phyloP scores from a whole-genome alignment of 139 green algal species.

The Desmodesmus armatus region DNA sequence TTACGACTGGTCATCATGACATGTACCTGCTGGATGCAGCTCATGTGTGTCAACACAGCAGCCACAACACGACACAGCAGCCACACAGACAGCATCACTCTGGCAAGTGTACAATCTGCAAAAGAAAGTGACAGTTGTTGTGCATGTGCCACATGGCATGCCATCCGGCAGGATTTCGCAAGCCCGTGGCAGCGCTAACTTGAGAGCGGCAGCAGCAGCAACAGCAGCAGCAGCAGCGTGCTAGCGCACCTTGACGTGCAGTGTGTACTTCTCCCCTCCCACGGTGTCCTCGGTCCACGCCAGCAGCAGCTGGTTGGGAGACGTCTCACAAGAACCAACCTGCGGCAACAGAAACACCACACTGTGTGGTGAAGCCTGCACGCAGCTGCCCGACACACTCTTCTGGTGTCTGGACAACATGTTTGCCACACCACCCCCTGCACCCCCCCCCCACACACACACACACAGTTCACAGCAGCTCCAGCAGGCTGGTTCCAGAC shows the following conservation, averaged over 20 bases:
- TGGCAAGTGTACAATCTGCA: too few species aligned
- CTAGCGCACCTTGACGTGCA: constrained; percentile 76
- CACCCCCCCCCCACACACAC: background rate
- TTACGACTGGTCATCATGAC: too few species aligned
- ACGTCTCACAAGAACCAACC: constrained; percentile 52
- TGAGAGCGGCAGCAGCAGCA: too few species aligned
- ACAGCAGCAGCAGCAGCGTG: background rate
- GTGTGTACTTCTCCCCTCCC: constrained; percentile 86
- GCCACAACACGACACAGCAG: too few species aligned
- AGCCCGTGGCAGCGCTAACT: too few species aligned
- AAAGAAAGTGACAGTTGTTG: too few species aligned
- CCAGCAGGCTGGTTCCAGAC: too few species aligned
- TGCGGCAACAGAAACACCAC: constrained; percentile 9
- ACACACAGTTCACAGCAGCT: background rate
- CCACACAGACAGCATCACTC: too few species aligned
- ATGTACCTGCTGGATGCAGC: too few species aligned
- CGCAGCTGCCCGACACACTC: background rate
- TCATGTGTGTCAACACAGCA: too few species aligned
- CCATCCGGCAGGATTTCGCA: too few species aligned
- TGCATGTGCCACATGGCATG: too few species aligned
- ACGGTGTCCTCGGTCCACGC: constrained; percentile 81
- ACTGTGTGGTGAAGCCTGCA: background rate
- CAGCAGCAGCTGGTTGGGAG: constrained; percentile 77
- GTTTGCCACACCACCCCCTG: background rate
- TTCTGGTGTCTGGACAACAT: background rate